A percentile compares a stretch with the other conserved stretches of the same genome.
phyloP scores from a whole-genome alignment of 768 basidiomycete species.

The Hygrophorus russula region DNA sequence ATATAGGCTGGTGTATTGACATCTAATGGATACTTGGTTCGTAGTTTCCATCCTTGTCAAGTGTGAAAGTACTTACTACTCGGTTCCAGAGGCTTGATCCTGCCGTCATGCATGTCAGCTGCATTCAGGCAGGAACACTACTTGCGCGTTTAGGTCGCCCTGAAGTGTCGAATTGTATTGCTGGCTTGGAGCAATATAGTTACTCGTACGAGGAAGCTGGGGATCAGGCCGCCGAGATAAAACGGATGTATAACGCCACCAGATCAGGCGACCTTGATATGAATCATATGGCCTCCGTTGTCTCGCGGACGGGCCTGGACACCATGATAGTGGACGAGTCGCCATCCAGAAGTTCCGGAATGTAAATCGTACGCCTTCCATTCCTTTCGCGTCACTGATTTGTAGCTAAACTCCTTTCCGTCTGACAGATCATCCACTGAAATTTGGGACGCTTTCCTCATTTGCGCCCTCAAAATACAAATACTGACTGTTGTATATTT shows the following conservation, averaged over 20 bases:
- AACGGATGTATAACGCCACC: conserved; percentile 29
- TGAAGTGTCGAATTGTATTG: conserved; percentile 76
- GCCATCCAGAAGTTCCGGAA: neutral
- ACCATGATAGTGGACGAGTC: conserved; percentile 3
- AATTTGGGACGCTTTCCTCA: too few species aligned
- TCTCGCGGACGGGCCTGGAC: conserved; percentile 1
- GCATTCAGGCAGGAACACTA: conserved; percentile 73
- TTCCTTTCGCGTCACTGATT: too few species aligned
- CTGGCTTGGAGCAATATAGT: conserved; percentile 80
- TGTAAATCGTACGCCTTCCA: too few species aligned
- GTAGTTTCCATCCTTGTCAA: conserved; percentile 2
- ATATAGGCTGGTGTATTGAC: conserved; percentile 69
- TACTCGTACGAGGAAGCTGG: conserved; percentile 80
- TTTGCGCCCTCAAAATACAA: too few species aligned
- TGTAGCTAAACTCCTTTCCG: too few species aligned
- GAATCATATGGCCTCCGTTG: conserved; percentile 6
- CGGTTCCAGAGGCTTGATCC: conserved; percentile 58
- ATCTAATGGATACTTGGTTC: conserved; percentile 77
- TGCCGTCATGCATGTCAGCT: conserved; percentile 81
- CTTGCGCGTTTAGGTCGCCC: conserved; percentile 75
- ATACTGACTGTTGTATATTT: too few species aligned
- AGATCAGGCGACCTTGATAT: conserved; percentile 9
- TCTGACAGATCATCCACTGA: too few species aligned
- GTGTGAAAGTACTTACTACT: neutral
- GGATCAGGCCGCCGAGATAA: conserved; percentile 64